Percentiles rank a stretch among this genome's conserved stretches.
These are phyloP conservation scores for Tetrahymena thermophila DNA, from an alignment of 73 alveolate species.

Conservation along the genomic window DNA sequence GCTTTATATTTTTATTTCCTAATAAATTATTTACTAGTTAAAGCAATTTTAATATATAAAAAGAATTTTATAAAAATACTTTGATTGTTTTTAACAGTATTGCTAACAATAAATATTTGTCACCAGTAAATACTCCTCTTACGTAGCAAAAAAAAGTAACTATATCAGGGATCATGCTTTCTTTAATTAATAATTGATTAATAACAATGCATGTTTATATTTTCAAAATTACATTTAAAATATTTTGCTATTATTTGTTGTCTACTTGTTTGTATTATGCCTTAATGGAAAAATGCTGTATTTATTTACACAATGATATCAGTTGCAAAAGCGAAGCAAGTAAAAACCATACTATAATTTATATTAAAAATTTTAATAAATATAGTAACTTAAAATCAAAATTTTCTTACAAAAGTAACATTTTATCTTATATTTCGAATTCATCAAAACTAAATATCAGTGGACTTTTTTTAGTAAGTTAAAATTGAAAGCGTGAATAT, in stretches of 20 bases:
- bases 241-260: background rate
- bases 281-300: background rate
- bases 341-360: background rate
- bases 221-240: background rate
- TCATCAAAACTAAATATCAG: background rate
- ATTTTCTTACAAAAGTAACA: background rate
- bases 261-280: background rate
- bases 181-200: background rate
- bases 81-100: background rate
- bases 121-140: background rate
- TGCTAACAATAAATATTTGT: background rate
- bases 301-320: background rate
- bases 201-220: no score
- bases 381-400: background rate
- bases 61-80: background rate
- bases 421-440: background rate
- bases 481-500: background rate
- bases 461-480: background rate
- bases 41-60: background rate
- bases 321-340: background rate
- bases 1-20: background rate
- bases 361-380: background rate
- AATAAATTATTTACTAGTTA: background rate
- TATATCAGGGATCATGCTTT: background rate
- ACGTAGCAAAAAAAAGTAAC: background rate